These are phyloP conservation scores for Phytophthora pini DNA, from an alignment of 352 stramenopile species.

Conservation along the genomic window DNA sequence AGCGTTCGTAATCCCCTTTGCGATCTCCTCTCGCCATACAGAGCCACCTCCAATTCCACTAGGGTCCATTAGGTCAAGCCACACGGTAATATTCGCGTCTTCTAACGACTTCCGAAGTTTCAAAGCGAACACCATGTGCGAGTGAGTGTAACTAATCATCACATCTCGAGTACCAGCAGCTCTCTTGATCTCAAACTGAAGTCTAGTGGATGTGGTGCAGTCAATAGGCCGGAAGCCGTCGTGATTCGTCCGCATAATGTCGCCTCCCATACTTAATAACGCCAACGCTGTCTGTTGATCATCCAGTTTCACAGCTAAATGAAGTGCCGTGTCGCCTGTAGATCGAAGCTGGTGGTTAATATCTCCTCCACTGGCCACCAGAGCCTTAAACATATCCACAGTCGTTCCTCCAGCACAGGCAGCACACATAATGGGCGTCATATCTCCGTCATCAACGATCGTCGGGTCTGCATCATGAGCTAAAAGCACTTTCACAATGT, in stretches of 20 bases:
- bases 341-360: slow-evolving; percentile 78
- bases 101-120: slow-evolving; percentile 77
- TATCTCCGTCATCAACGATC: slow-evolving; percentile 75
- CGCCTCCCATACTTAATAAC: slow-evolving; percentile 71
- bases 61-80: slow-evolving; percentile 86
- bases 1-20: slow-evolving; percentile 72
- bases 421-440: slow-evolving; percentile 81
- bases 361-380: slow-evolving; percentile 66
- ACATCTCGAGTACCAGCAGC: slow-evolving; percentile 77
- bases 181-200: slow-evolving; percentile 82
- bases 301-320: slow-evolving; percentile 84
- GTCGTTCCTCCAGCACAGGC: slow-evolving; percentile 72
- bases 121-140: slow-evolving; percentile 78
- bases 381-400: slow-evolving; percentile 73
- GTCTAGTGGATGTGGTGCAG: slow-evolving; percentile 75
- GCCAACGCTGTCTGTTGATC: slow-evolving; percentile 76
- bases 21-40: slow-evolving; percentile 86
- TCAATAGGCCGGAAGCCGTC: slow-evolving; percentile 72
- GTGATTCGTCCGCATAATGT: slow-evolving; percentile 81
- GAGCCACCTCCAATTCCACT: slow-evolving; percentile 80
- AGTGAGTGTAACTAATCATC: slow-evolving; percentile 90
- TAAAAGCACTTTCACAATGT: slow-evolving; percentile 67
- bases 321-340: slow-evolving; percentile 76
- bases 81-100: slow-evolving; percentile 77
- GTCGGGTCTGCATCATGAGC: slow-evolving; percentile 64